A percentile compares a stretch with the other conserved stretches of the same genome.
Evolutionary conservation across 1,139 yeast genomes (phyloP).

Genomic region (Candida mesenterica): DNA sequence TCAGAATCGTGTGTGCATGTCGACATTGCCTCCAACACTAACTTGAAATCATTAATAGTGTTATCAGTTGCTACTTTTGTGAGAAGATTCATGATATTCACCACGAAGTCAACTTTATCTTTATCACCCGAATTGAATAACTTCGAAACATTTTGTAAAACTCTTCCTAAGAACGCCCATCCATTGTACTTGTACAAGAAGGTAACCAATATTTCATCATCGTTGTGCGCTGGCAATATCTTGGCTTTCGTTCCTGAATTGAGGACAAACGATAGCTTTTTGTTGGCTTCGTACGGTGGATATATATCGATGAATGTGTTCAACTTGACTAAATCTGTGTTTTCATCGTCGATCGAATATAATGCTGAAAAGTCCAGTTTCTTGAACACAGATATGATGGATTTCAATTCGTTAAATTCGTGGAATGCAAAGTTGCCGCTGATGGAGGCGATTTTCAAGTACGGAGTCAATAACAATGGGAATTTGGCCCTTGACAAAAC

Average conservation of each 20-base stretch:
- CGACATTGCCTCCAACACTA: conserved; percentile 53
- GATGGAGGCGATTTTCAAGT: conserved; percentile 58
- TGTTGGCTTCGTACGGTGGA: conserved; percentile 50
- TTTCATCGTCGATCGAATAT: conserved; percentile 50
- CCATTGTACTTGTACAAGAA: conserved; percentile 79
- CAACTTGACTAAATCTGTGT: conserved; percentile 50
- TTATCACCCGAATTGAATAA: conserved; percentile 33
- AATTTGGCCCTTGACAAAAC: conserved; percentile 67
- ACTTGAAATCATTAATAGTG: conserved; percentile 38
- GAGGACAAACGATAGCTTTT: conserved; percentile 45
- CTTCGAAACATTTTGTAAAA: conserved; percentile 61
- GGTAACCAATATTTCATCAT: conserved; percentile 54
- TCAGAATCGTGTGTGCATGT: conserved; percentile 66
- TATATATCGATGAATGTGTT: conserved; percentile 40
- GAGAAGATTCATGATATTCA: conserved; percentile 53
- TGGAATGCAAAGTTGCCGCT: conserved; percentile 67
- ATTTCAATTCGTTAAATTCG: conserved; percentile 56
- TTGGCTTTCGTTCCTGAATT: conserved; percentile 67
- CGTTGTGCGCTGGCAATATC: conserved; percentile 49
- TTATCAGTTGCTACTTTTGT: conserved; percentile 48
- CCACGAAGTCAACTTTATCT: conserved; percentile 37
- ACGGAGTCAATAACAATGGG: conserved; percentile 67
- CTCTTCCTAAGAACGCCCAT: conserved; percentile 81
- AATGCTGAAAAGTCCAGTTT: conserved; percentile 35
- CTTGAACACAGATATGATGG: conserved; percentile 53